Evolutionary conservation across 148 eudicot genomes (phyloP).

Genomic region (Agrostemma githago): DNA sequence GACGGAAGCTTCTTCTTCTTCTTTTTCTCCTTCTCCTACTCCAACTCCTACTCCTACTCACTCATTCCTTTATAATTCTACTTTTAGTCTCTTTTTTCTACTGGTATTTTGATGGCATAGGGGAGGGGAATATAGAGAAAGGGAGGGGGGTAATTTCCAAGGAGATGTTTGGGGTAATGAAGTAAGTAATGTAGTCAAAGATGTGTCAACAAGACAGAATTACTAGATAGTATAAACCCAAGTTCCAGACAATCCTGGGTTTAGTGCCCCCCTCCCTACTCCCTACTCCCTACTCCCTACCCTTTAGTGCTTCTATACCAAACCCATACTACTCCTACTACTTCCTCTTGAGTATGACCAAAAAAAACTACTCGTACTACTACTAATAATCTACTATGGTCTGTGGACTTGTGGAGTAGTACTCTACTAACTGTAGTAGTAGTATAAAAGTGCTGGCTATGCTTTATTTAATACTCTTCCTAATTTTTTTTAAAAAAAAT

Average conservation of each 20-base stretch:
- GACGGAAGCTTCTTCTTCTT: constrained; percentile 21
- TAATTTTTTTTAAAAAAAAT: too few species aligned
- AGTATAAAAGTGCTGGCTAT: too few species aligned
- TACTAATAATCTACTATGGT: too few species aligned
- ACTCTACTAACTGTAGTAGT: too few species aligned
- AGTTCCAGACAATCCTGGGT: constrained; percentile 32
- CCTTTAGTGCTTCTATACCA: constrained; percentile 29
- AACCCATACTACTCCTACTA: neutral
- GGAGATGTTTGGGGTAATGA: constrained; percentile 31
- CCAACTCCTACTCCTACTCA: neutral
- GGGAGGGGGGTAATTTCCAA: constrained; percentile 24
- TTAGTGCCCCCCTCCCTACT: too few species aligned
- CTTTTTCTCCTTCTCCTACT: neutral
- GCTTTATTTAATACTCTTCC: too few species aligned
- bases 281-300: too few species aligned
- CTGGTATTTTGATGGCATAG: neutral
- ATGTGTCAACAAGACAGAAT: constrained; percentile 16
- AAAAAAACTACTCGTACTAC: too few species aligned
- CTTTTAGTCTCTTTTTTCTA: neutral
- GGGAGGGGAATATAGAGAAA: neutral
- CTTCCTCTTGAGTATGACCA: too few species aligned
- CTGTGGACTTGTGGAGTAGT: too few species aligned
- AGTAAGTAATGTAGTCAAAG: constrained; percentile 33
- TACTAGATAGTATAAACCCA: constrained; percentile 9
- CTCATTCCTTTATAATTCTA: neutral